Evolutionary conservation across 2,329 filamentous ascomycete genomes (phyloP), one percentile per base, ranked within the genome.

Genomic region (Thielaviopsis musarum): DNA sequence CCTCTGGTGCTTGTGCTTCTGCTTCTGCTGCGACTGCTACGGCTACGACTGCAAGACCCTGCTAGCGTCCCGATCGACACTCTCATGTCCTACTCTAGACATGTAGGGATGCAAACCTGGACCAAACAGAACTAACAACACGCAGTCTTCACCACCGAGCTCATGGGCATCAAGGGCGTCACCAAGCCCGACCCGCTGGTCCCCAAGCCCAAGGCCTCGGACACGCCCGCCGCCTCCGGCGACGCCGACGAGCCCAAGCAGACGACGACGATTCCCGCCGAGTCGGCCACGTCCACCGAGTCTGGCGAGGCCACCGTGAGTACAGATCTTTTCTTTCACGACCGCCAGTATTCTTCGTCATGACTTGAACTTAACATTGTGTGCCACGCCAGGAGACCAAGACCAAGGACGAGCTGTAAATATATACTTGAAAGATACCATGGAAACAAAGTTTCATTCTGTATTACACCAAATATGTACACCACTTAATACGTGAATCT

Each of bases 81-180:
- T 34, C 30, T 34, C 10, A 34, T 10, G 10, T 9, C 30, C 30
- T 10, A 12, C 30, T 34, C 30, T 34, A 7, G 30, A 9, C 30
- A 34, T 34, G 30, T 34, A 34, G 30, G 30, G 10, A 12, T 34
- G 30, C 30, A 9, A 7, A 34, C 10, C 30, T 34, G 10, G 7
- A 53, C 28, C 17, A 17, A 21, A 38, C 19, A 21, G 26, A 21
- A 30, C 30, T 34, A 55, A 64, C 65, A 60, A 67, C 59, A 54
- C 21, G 4, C 51, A 86, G 82, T 97, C 58, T 96, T 97, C 69
- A 88, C 95, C 75, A 95, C 91, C 53, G 89, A 95, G 73, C 75
- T 97, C 65, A 76, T 96, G 66, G 84, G 80, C 59, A 96, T 97
- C 68, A 76, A 83, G 17, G 90, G 90, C 30, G 87, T 91, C 28